Evolutionary conservation across 495 filamentous ascomycete species (phyloP), one percentile per base, ranked within the genome.

Genomic region (Aspergillus wentii): DNA sequence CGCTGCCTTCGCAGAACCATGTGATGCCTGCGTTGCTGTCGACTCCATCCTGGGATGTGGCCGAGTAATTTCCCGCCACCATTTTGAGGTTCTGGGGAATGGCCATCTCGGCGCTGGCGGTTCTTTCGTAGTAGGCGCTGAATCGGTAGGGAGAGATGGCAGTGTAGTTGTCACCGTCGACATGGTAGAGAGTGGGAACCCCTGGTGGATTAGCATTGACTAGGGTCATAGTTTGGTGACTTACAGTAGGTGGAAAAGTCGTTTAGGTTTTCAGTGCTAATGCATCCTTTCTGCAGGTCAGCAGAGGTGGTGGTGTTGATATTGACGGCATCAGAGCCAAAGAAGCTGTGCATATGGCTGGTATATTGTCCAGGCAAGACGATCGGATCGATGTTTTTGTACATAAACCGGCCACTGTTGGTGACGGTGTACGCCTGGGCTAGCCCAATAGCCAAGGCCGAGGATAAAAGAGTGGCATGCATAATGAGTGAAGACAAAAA

Each of bases 341-440:
- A 53, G 42, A 53, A 48, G 28, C 38, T 49, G 21, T 53, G 49
- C 49, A 53, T 53, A 20, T 53, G 49, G 21, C 38, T 43, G 15
- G 41, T 53, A 27, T 53, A 53, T 10, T 41, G 20, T 9, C 49
- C 49, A 1, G 49, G 49, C 2, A 45, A 5, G 1, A 53, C 38
- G 16, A 53, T 34, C 2, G 49, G 38, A 17, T 53, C 49, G 17
- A 53, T 46, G 31, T 53, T 53, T 10, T 53, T 53, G 35, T 40
- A 38, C 49, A 53, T 53, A 38, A 53, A 39, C 11, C 39, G 37
- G 9, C 33, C 43, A 17, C 31, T 21, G 25, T 30, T 19, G 15
- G 45, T 40, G 29, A 47, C 44, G n/a, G 48, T 52, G 31, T 46
- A 52, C 11, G 48, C 48, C 17, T 46, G 32, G 31, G 43, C 33